Base-by-base conservation (phyloP, 2,329 filamentous ascomycete genomes). In the Exophiala dermatitidis region DNA sequence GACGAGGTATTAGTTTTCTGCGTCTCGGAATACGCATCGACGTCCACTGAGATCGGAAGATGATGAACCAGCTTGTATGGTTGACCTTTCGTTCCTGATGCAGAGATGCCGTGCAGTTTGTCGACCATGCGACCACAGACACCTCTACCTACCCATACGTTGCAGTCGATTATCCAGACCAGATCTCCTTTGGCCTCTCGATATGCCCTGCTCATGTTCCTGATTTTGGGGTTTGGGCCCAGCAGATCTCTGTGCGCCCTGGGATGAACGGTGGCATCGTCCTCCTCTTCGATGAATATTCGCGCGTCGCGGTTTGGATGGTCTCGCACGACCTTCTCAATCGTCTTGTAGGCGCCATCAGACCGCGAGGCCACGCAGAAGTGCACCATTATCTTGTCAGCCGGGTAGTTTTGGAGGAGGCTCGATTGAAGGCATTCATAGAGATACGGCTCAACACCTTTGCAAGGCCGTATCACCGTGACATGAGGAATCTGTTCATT, bases 221-320 rank as follows among this genome's bases (percentile, higher is more conserved):
- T 79, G 63, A 98, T 94, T 74, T 98, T 98, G n/a, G 93, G 93
- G 65, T 98, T 98, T 1, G 93, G 93, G 0, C 94, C 94, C 52
- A 97, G 77, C 10, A 31, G 49, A 52, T 81, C 77, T 58, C 78
- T 71, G 42, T 44, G 33, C 46, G 71, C 64, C 44, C 76, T 70
- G 49, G 76, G 77, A 7, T 71, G 69, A 2, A 46, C 42, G 10
- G 51, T 36, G 31, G 82, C 69, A 0, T 86, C 82, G 66, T 95
- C 90, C 55, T 95, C 86, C 46, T 86, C 81, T 72, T 96, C 91
- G 45, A 96, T 76, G 7, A 90, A 77, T 2, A 97, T 75, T 48
- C 77, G 78, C 1, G 82, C 84, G 70, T 95, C 84, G 62, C 82
- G 79, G 8, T 73, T 69, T 0, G 87, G 82, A 62, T 90, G 91